A percentile compares a stretch with the other conserved stretches of the same genome.
Evolutionary conservation across 2,329 filamentous ascomycete species (phyloP).

Genomic region (Lecanicillium sp.): DNA sequence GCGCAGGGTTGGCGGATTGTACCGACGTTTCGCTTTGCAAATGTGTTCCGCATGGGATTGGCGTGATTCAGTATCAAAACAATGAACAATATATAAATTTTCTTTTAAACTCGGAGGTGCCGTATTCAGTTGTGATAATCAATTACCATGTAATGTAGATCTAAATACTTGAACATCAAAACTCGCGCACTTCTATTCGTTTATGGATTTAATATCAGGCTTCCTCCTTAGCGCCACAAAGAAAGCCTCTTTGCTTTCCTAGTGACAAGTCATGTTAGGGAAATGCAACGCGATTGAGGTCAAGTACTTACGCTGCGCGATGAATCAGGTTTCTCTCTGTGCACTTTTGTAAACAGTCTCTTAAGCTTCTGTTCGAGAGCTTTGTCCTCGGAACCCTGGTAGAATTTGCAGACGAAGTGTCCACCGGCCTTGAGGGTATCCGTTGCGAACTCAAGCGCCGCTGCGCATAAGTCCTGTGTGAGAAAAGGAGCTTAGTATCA

Average conservation of each 20-base stretch:
- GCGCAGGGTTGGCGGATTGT: slow-evolving; percentile 19
- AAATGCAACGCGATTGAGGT: background rate
- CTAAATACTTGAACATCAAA: no score
- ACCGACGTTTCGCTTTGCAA: slow-evolving; percentile 22
- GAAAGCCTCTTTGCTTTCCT: slow-evolving; percentile 63
- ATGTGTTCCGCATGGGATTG: slow-evolving; percentile 33
- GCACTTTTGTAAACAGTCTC: slow-evolving; percentile 69
- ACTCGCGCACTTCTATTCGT: no score
- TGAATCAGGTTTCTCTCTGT: slow-evolving; percentile 83
- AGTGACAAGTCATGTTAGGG: slow-evolving; percentile 3
- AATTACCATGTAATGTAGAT: no score
- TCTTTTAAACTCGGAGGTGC: no score
- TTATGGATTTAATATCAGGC: slow-evolving; percentile 9
- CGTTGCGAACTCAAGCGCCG: slow-evolving; percentile 76
- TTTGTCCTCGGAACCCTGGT: slow-evolving; percentile 83
- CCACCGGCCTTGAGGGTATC: slow-evolving; percentile 77
- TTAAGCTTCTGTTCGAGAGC: slow-evolving; percentile 65
- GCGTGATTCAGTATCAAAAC: slow-evolving; percentile 39
- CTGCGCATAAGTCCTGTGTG: slow-evolving; percentile 74
- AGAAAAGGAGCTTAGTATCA: background rate
- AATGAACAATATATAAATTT: slow-evolving; percentile 15
- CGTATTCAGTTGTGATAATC: no score
- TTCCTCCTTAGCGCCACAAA: slow-evolving; percentile 75
- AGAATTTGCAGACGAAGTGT: slow-evolving; percentile 96
- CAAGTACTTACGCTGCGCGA: slow-evolving; percentile 66